A percentile compares a stretch with the other conserved stretches of the same genome.
Conservation (phyloP, 805 yeast species). For the Cyberlindnera veronae region DNA sequence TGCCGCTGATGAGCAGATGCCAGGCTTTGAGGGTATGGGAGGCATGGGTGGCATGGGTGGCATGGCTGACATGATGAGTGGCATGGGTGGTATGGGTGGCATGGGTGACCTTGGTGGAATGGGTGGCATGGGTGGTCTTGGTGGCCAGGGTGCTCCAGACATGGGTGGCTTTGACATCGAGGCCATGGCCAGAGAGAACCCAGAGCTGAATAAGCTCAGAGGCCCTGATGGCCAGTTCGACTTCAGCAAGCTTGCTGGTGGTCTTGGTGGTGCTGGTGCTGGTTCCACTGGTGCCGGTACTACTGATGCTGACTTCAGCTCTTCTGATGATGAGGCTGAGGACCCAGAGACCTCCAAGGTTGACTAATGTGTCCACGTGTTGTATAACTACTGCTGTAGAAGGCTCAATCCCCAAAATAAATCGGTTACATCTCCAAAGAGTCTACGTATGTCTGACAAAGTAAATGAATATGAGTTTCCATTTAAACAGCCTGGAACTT, state of each 20-base stretch:
- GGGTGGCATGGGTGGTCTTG: conserved; percentile 28
- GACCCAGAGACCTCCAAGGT: too few species aligned
- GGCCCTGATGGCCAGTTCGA: conserved; percentile 24
- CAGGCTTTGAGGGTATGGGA: conserved; percentile 31
- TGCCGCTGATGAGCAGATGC: conserved; percentile 30
- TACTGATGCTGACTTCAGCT: conserved; percentile 28
- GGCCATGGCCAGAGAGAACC: conserved; percentile 15
- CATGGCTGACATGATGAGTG: conserved; percentile 25
- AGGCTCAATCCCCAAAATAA: too few species aligned
- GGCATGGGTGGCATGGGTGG: conserved; percentile 25
- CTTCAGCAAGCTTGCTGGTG: conserved; percentile 29
- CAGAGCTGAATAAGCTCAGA: conserved; percentile 15
- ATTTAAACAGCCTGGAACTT: conserved; percentile 53
- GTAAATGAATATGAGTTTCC: too few species aligned
- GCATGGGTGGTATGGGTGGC: conserved; percentile 29
- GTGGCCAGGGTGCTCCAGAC: conserved; percentile 24
- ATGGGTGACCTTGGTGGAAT: conserved; percentile 27
- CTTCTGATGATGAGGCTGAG: conserved; percentile 32
- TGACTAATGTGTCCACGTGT: too few species aligned
- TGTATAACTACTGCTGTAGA: too few species aligned
- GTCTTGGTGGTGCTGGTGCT: conserved; percentile 7
- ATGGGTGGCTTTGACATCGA: conserved; percentile 16
- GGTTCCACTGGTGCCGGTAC: conserved; percentile 15
- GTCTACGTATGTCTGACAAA: too few species aligned
- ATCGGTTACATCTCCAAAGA: too few species aligned